Evolutionary conservation across 2,329 filamentous ascomycete species (phyloP), one percentile per base, ranked within the genome.

Genomic region (Fusarium succisae): DNA sequence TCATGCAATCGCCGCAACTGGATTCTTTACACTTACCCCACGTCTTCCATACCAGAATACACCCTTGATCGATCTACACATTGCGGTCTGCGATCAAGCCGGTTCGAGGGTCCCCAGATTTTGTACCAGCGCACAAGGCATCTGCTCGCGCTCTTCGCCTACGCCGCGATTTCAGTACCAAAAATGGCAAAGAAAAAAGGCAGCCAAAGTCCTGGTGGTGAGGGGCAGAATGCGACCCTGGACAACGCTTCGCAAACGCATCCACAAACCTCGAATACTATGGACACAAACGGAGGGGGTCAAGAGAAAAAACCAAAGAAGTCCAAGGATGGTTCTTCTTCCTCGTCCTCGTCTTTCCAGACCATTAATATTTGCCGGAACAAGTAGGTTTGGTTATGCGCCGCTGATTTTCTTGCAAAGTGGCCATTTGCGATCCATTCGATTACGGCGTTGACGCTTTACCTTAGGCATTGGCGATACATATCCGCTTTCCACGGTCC

Each of bases 401-500:
- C 60, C 48, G n/a, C 53, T 51, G 44, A 56, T 35, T 66, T 50
- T 63, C 35, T n/a, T 48, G 26, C 50, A 41, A 48, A 62, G 44
- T 32, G 43, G 35, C 59, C 55, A 24, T 57, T 37, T 60, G 17
- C 39, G 54, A 62, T 32, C 30, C 41, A 41, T n/a, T 39, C n/a
- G 48, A 43, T 38, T 35, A 44, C 24, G 38, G 35, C 55, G n/a
- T 57, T 76, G 55, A 77, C 69, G 67, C 48, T 63, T 56, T 62
- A 55, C 63, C 60, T 14, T 56, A 96, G 94, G 81, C 93, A 96
- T 84, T 96, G 93, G 94, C 89, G 91, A 73, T 94, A 94, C 81
- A 95, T 96, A 67, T 95, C 93, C 28, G 93, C 91, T 35, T 96
- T 94, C 79, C 92, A 95, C 79, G 94, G 94, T 30, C 91, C 93